Evolutionary conservation across 202 grass and related monocot genomes (phyloP), one percentile per base, ranked within the genome.

Genomic region (Musa balbisiana): DNA sequence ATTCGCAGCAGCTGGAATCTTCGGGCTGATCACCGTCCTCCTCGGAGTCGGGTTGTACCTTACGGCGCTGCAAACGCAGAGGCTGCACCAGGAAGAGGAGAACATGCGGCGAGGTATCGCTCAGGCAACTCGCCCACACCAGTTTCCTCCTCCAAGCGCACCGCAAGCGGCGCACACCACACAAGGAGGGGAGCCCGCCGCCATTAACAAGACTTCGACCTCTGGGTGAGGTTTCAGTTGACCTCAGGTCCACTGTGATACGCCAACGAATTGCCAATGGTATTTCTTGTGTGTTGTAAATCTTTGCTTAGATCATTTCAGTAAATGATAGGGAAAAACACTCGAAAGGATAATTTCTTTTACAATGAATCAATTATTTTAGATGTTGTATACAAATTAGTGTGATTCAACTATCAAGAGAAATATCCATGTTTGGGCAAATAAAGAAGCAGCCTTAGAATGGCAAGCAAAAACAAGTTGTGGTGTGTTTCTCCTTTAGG

Each of bases 11-110:
- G 94, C 94, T 0, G 94, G 94, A 52, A 94, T 98, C 71, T 74
- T 98, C 2, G 91, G 94, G 0, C 84, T 98, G 59, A 76, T 90
- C 81, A 79, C 95, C 54, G 95, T 98, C 8, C 86, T 88, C 63
- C 72, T 98, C 24, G 95, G 95, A 10, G 89, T 98, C 81, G 84
- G 84, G 14, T 75, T 88, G 9, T 98, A 98, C 79, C 72, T 98
- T 55, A 90, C 91, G 0, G 87, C 87, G 4, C 55, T 98, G 74
- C 83, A 87, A 63, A 60, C 81, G 19, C 74, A 84, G 24, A 76
- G 76, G 69, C 68, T 92, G 75, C 66, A 81, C 23, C 71, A 77
- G 66, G 73, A 52, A 66, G 84, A 23, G 13, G 85, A 78, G 15
- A 77, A 67, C 4, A 53, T 11, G 16, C 78, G 55, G 49, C 63